Evolutionary conservation across 768 basidiomycete species (phyloP).

Genomic region (Boletus rubroflammeus): DNA sequence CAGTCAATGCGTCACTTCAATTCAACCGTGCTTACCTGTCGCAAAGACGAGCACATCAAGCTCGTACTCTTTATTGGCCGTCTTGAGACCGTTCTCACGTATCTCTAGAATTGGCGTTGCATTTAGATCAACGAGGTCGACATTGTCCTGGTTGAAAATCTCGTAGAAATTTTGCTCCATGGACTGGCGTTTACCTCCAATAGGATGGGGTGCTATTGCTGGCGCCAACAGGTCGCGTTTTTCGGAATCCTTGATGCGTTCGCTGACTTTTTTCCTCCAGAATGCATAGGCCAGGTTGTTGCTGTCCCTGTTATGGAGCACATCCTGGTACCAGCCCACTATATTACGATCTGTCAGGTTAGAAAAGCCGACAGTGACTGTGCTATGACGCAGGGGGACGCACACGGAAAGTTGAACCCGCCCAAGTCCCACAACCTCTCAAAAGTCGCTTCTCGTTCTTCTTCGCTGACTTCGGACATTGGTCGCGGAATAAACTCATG

Average conservation of each 20-base stretch:
- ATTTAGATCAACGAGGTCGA: conserved; percentile 11
- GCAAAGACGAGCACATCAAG: conserved; percentile 15
- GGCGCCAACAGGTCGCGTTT: conserved; percentile 17
- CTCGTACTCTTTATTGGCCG: conserved; percentile 3
- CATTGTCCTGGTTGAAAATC: conserved; percentile 14
- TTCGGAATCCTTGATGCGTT: conserved; percentile 8
- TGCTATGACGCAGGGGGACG: not conserved
- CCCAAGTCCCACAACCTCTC: conserved; percentile 8
- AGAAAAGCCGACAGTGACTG: not conserved
- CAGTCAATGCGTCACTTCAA: not conserved
- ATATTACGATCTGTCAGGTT: not conserved
- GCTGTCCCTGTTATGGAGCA: not conserved
- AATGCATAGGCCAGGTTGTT: conserved; percentile 7
- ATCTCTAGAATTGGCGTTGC: conserved; percentile 10
- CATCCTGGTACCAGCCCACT: conserved; percentile 9
- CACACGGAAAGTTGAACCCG: conserved; percentile 8
- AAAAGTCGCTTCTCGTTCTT: conserved; percentile 9
- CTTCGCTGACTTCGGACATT: conserved; percentile 1
- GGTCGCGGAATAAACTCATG: not conserved
- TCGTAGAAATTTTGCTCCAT: conserved; percentile 14
- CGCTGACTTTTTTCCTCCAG: conserved; percentile 15
- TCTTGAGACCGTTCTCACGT: conserved; percentile 5
- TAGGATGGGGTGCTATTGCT: conserved; percentile 6
- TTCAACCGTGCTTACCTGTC: conserved; percentile 3
- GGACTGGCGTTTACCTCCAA: conserved; percentile 6